Conservation (phyloP, 1,139 yeast species). For the Debaryomyces sp. region DNA sequence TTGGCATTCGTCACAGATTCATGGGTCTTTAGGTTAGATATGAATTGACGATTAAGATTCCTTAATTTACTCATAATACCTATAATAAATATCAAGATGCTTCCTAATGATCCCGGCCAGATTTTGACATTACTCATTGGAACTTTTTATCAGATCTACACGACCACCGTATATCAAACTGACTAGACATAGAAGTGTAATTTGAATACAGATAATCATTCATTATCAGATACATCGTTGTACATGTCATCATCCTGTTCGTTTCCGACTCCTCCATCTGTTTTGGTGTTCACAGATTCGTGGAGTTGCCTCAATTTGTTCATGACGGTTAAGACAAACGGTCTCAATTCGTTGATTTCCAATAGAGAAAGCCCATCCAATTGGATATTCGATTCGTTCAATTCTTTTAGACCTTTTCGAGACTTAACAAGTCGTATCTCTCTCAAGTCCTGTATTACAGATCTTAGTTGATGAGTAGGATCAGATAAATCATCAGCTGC, state of each 20-base stretch:
- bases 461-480: constrained; percentile 63
- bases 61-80: constrained; percentile 33
- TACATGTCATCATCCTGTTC: constrained; percentile 24
- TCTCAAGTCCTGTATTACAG: constrained; percentile 77
- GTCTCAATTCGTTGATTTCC: constrained; percentile 88
- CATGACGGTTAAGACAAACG: constrained; percentile 81
- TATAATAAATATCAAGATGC: not conserved
- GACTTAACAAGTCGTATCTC: constrained; percentile 84
- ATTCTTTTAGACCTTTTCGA: constrained; percentile 71
- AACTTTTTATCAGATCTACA: constrained; percentile 2
- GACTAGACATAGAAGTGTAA: constrained; percentile 17
- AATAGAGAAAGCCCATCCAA: constrained; percentile 79
- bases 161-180: constrained; percentile 7
- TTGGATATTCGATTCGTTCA: constrained; percentile 83
- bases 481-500: constrained; percentile 80
- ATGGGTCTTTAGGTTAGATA: constrained; percentile 43
- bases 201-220: constrained; percentile 2
- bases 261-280: constrained; percentile 26
- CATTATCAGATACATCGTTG: constrained; percentile 9
- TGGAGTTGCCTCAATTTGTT: constrained; percentile 64
- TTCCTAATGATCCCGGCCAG: not conserved
- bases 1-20: constrained; percentile 38
- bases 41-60: constrained; percentile 35
- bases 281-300: constrained; percentile 35
- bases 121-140: not conserved